phyloP scores from a whole-genome alignment of 179 eudicot genomes.

The Patellifolia procumbens region DNA sequence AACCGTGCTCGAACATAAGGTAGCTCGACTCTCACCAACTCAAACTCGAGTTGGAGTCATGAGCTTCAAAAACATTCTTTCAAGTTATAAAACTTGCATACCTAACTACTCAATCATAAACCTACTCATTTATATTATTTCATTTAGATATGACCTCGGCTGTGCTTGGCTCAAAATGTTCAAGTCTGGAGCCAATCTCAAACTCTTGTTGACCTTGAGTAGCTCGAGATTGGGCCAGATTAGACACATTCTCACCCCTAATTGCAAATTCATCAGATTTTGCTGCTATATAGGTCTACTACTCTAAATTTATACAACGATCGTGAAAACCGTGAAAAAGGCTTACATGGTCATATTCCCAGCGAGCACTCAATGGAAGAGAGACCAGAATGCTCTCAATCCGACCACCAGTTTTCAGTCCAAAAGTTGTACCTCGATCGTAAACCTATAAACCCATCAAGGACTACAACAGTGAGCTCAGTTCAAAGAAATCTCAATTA shows the following conservation, averaged over 20 bases:
- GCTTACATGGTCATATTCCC: slow-evolving; percentile 96
- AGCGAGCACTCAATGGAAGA: slow-evolving; percentile 80
- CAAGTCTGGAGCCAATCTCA: neutral
- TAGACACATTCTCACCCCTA: neutral
- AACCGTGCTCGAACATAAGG: neutral
- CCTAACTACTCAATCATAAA: neutral
- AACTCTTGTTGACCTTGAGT: neutral
- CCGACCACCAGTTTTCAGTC: slow-evolving; percentile 95
- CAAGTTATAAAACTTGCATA: neutral
- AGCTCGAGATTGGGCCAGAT: neutral
- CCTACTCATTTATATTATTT: no score
- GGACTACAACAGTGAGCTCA: slow-evolving; percentile 8
- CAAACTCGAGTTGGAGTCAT: neutral
- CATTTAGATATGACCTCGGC: no score
- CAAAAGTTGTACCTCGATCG: slow-evolving; percentile 95
- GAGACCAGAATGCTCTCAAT: slow-evolving; percentile 96
- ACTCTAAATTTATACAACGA: neutral
- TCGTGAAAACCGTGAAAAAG: slow-evolving; percentile 1
- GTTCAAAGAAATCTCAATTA: neutral
- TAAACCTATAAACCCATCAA: slow-evolving; percentile 56
- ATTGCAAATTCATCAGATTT: neutral
- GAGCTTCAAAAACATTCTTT: neutral
- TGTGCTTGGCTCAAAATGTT: no score
- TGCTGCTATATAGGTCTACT: neutral
- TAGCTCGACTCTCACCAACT: neutral